These are phyloP conservation scores for Jackrogersella multiformis DNA, from an alignment of 495 filamentous ascomycete genomes.

Conservation along the genomic window DNA sequence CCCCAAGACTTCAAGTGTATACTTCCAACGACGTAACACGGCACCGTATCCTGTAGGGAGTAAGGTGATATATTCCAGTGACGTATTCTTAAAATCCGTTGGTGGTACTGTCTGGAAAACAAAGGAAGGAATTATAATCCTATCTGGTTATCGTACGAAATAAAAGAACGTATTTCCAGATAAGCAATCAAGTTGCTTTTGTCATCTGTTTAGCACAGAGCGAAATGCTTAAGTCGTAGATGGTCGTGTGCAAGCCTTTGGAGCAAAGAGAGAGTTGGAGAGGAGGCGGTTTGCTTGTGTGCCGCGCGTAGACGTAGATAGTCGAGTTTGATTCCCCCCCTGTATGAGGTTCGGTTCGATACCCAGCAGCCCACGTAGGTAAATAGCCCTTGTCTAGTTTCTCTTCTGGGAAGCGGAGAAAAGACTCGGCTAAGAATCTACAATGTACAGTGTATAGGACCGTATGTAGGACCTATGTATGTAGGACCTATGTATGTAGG, in stretches of 20 bases:
- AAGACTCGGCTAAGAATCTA: slow-evolving; percentile 21
- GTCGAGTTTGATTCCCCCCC: slow-evolving; percentile 18
- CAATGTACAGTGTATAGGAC: background rate
- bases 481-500: background rate
- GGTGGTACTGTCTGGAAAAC: slow-evolving; percentile 11
- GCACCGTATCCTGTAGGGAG: too few species aligned
- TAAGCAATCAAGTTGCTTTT: slow-evolving; percentile 2
- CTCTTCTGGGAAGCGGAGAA: slow-evolving; percentile 37
- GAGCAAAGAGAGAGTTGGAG: background rate
- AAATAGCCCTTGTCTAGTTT: slow-evolving; percentile 16
- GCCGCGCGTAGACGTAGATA: slow-evolving; percentile 28
- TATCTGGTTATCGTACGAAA: slow-evolving; percentile 19
- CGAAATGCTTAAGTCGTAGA: slow-evolving; percentile 16
- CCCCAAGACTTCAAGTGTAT: too few species aligned
- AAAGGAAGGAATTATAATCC: slow-evolving; percentile 20
- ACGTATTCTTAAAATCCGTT: slow-evolving; percentile 26
- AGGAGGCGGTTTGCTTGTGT: slow-evolving; percentile 32
- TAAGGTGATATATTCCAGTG: slow-evolving; percentile 40
- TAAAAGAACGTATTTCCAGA: slow-evolving; percentile 27
- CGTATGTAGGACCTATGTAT: background rate
- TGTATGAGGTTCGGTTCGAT: slow-evolving; percentile 26
- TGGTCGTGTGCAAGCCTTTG: slow-evolving; percentile 25
- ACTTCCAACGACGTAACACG: slow-evolving; percentile 29
- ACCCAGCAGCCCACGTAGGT: slow-evolving; percentile 19
- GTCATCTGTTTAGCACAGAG: background rate